A percentile compares a stretch with the other conserved stretches of the same genome.
Evolutionary conservation across 495 filamentous ascomycete species (phyloP).

Genomic region (Bathelium albidoporum): DNA sequence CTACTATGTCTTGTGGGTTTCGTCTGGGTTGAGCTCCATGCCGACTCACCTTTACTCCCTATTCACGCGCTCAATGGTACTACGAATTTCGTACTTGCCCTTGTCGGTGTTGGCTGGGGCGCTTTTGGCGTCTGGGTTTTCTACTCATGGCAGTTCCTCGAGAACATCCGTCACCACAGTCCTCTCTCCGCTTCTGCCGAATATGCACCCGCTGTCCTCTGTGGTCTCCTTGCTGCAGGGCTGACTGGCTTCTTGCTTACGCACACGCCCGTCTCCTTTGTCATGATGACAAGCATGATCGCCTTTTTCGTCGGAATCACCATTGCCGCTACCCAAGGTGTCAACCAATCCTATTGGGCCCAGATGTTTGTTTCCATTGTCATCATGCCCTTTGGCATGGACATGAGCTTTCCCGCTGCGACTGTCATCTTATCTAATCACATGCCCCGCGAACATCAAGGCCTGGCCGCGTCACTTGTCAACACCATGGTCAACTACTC

Average conservation of each 20-base stretch:
- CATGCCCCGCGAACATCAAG: slow-evolving; percentile 26
- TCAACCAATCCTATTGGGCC: slow-evolving; percentile 24
- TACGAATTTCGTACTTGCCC: slow-evolving; percentile 21
- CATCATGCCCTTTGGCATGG: slow-evolving; percentile 30
- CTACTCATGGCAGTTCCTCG: slow-evolving; percentile 20
- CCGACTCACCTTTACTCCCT: slow-evolving; percentile 20
- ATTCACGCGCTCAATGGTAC: slow-evolving; percentile 22
- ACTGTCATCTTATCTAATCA: slow-evolving; percentile 26
- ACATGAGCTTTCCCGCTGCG: slow-evolving; percentile 26
- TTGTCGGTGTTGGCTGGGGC: slow-evolving; percentile 23
- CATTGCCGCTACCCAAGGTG: slow-evolving; percentile 17
- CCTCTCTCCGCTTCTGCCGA: slow-evolving; percentile 19
- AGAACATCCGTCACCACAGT: slow-evolving; percentile 14
- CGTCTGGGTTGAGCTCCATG: slow-evolving; percentile 21
- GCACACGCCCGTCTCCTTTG: slow-evolving; percentile 23
- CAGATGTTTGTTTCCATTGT: slow-evolving; percentile 24
- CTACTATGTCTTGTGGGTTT: slow-evolving; percentile 21
- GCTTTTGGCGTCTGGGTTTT: slow-evolving; percentile 28
- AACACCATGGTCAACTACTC: slow-evolving; percentile 27
- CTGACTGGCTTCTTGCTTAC: slow-evolving; percentile 24
- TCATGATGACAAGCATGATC: slow-evolving; percentile 25
- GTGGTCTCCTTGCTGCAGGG: slow-evolving; percentile 20
- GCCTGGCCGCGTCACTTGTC: slow-evolving; percentile 22
- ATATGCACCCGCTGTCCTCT: slow-evolving; percentile 19
- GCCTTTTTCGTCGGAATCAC: slow-evolving; percentile 23